Conservation (phyloP, 2,329 filamentous ascomycete genomes). For the Aspergillus sp. region DNA sequence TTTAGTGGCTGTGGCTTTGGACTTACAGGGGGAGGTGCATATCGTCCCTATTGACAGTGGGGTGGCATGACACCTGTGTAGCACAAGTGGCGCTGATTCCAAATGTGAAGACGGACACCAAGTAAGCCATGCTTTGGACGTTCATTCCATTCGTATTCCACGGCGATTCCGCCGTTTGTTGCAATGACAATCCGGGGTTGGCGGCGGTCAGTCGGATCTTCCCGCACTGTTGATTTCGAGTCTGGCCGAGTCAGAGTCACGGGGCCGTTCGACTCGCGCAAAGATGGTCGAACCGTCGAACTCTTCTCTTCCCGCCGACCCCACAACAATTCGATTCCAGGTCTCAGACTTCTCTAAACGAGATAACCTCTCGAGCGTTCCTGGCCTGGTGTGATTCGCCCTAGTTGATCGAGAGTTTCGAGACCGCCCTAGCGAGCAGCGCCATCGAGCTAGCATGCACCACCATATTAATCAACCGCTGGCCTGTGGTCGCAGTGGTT, state of each 20-base stretch:
- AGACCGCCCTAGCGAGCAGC: background rate
- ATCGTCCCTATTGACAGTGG: no score
- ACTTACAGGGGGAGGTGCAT: no score
- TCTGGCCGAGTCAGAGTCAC: background rate
- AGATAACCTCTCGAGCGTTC: background rate
- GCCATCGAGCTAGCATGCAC: background rate
- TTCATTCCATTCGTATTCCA: background rate
- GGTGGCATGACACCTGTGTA: background rate
- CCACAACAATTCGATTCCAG: background rate
- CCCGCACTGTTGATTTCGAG: background rate
- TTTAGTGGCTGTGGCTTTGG: background rate
- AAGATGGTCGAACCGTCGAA: background rate
- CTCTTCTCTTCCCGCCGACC: background rate
- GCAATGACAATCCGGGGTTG: background rate
- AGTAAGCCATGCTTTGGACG: background rate
- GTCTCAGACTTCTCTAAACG: background rate
- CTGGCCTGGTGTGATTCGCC: conserved; percentile 5
- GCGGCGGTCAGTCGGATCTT: background rate
- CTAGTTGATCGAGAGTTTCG: background rate
- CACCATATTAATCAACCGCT: background rate
- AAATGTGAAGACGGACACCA: background rate
- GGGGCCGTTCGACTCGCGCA: background rate
- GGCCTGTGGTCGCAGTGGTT: conserved; percentile 1
- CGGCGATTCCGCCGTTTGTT: background rate
- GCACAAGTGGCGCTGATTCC: background rate